A percentile compares a stretch with the other conserved stretches of the same genome.
phyloP scores from a whole-genome alignment of 2,329 filamentous ascomycete genomes.

The Monosporascus sp. region DNA sequence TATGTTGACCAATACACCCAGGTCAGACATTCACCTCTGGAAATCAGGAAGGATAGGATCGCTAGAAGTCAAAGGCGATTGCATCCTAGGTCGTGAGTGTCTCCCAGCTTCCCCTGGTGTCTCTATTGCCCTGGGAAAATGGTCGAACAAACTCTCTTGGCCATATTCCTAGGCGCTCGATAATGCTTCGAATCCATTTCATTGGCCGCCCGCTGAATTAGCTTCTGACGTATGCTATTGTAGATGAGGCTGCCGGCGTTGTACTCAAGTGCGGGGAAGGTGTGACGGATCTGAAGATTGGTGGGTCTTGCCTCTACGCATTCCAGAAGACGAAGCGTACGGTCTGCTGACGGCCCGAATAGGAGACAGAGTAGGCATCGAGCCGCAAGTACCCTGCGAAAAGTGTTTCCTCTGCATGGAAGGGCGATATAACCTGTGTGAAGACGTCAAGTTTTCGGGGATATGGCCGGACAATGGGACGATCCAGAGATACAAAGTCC shows the following conservation, averaged over 20 bases:
- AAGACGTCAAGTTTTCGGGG: slow-evolving; percentile 55
- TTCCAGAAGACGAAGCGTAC: no score
- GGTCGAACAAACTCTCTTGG: not conserved
- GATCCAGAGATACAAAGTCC: slow-evolving; percentile 56
- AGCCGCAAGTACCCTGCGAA: slow-evolving; percentile 60
- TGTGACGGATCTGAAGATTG: slow-evolving; percentile 45
- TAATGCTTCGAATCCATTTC: not conserved
- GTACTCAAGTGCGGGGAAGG: slow-evolving; percentile 52
- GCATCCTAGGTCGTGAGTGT: slow-evolving; percentile 49
- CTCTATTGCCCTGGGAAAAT: not conserved
- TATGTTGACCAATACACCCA: slow-evolving; percentile 16
- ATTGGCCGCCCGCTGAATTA: not conserved
- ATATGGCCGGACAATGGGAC: slow-evolving; percentile 57
- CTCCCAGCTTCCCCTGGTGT: not conserved
- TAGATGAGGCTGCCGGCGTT: slow-evolving; percentile 54
- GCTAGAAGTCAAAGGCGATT: slow-evolving; percentile 56
- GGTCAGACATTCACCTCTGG: slow-evolving; percentile 66
- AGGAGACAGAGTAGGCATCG: slow-evolving; percentile 62
- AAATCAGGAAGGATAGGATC: slow-evolving; percentile 58
- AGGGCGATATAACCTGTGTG: slow-evolving; percentile 60
- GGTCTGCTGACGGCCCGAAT: not conserved
- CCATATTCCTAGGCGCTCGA: not conserved
- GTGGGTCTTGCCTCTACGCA: slow-evolving; percentile 16
- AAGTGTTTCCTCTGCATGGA: slow-evolving; percentile 53
- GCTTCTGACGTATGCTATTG: not conserved